Conservation (phyloP, 2,329 filamentous ascomycete genomes). For the Domatiomyces globalis region DNA sequence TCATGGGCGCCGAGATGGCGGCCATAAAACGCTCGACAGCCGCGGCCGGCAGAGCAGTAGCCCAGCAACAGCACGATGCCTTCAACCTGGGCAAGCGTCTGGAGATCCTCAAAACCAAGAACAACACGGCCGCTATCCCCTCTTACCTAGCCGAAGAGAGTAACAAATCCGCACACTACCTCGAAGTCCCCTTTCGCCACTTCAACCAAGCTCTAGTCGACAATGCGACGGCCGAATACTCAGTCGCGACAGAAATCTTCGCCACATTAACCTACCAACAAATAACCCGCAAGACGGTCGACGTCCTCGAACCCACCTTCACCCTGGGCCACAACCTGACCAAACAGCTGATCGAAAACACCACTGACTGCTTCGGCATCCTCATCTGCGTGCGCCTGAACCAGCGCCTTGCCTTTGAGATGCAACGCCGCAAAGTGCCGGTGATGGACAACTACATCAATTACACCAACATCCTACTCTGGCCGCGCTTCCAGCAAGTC, state of each 20-base stretch:
- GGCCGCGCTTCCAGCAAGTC: slow-evolving; percentile 86
- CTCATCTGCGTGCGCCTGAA: slow-evolving; percentile 86
- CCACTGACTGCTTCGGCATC: slow-evolving; percentile 72
- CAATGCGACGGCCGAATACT: slow-evolving; percentile 89
- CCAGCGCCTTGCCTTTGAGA: slow-evolving; percentile 83
- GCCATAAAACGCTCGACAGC: slow-evolving; percentile 36
- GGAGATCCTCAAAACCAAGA: slow-evolving; percentile 62
- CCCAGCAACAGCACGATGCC: slow-evolving; percentile 51
- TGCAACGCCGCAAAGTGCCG: slow-evolving; percentile 81
- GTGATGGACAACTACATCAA: slow-evolving; percentile 86
- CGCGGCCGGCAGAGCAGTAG: slow-evolving; percentile 26
- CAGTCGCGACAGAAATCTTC: slow-evolving; percentile 84
- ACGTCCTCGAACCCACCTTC: slow-evolving; percentile 83
- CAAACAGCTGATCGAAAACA: slow-evolving; percentile 59
- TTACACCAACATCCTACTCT: slow-evolving; percentile 85
- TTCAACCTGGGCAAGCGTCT: slow-evolving; percentile 79
- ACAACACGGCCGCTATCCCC: slow-evolving; percentile 56
- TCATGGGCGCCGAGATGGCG: slow-evolving; percentile 64
- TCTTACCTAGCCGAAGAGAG: slow-evolving; percentile 89
- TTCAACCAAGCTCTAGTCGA: slow-evolving; percentile 91
- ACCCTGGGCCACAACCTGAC: slow-evolving; percentile 65
- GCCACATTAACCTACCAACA: slow-evolving; percentile 54
- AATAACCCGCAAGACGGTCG: slow-evolving; percentile 68
- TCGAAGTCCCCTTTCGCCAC: slow-evolving; percentile 82
- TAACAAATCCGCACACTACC: slow-evolving; percentile 58